A percentile compares a stretch with the other conserved stretches of the same genome.
Evolutionary conservation across 2,329 filamentous ascomycete genomes (phyloP).

Genomic region (Aspergillus alliaceus): DNA sequence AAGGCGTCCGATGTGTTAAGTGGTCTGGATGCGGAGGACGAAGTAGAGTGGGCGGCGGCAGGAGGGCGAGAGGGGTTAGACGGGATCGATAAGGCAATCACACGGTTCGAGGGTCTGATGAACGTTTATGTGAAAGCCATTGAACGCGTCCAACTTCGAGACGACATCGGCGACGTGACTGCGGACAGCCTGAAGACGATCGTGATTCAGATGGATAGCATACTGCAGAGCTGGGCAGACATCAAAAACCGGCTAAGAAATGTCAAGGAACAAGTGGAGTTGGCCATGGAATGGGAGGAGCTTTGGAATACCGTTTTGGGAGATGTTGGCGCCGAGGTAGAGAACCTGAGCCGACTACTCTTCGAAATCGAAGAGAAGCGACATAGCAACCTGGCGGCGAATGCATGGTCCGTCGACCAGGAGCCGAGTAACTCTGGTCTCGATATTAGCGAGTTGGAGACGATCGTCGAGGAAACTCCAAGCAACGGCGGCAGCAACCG

Average conservation of each 20-base stretch:
- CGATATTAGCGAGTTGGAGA: constrained; percentile 87
- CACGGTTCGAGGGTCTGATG: constrained; percentile 82
- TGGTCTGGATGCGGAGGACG: constrained; percentile 90
- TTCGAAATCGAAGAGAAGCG: constrained; percentile 98
- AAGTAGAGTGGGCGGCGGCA: constrained; percentile 93
- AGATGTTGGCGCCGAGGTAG: constrained; percentile 87
- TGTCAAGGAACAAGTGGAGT: constrained; percentile 87
- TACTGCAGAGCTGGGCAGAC: constrained; percentile 78
- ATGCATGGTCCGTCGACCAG: constrained; percentile 53
- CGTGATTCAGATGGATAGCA: constrained; percentile 85
- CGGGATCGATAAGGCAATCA: constrained; percentile 68
- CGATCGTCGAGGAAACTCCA: constrained; percentile 86
- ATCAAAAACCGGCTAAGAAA: constrained; percentile 75
- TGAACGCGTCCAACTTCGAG: constrained; percentile 78
- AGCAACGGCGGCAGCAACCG: constrained; percentile 60
- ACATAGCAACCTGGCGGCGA: constrained; percentile 69
- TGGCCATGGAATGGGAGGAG: constrained; percentile 99
- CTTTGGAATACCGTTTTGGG: constrained; percentile 91
- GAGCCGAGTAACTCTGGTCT: constrained; percentile 48
- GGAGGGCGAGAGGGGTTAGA: constrained; percentile 63
- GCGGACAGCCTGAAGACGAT: constrained; percentile 70
- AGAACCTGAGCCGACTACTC: constrained; percentile 74
- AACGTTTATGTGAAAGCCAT: constrained; percentile 94
- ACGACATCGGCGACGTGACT: constrained; percentile 72
- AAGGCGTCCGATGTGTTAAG: constrained; percentile 88